Evolutionary conservation across 2,329 filamentous ascomycete genomes (phyloP), one percentile per base, ranked within the genome.

Genomic region (Exophiala lecanii-corni): DNA sequence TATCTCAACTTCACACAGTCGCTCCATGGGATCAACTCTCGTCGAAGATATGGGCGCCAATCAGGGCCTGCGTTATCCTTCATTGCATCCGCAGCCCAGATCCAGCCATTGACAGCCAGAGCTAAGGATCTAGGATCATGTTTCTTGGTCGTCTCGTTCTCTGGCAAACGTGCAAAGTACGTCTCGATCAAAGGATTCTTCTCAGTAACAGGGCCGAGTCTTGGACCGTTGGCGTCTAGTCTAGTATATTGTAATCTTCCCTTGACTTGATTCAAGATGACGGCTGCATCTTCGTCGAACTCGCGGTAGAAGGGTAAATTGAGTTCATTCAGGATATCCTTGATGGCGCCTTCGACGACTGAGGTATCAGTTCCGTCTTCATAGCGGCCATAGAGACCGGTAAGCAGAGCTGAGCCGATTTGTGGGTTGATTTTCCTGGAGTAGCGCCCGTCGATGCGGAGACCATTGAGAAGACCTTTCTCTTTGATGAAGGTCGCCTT

Each of bases 1-100:
- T 97, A 98, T 13, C 92, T 82, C 40, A 98, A 75, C 71, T 98
- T 98, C 50, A 97, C 92, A 62, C 94, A 98, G 62, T 98, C 92
- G 10, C 91, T 89, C 92, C 92, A 98, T 20, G 96, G 86, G 55
- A 98, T 97, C 48, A 98, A 88, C 64, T 98, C 89, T 55, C 92
- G 80, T 39, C 88, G 80, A n/a, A 98, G 76, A 59, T 98, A 98
- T n/a, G 91, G 89, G 43, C 83, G 82, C 6, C 91, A 95, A 35
- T 86, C 74, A 0, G 89, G 84, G 0, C 94, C 94, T 20, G 92
- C 92, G 59, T 97, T 92, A 68, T 98, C 92, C 32, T 87, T 76
- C 65, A 97, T 77, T 1, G 92, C 91, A 66, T 97, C 94, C 4
- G 91, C 91, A 45, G 87, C 91, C 92, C 92, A 98, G 6, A 98